phyloP scores from a whole-genome alignment of 768 basidiomycete species.

The Kondoa subrosea region DNA sequence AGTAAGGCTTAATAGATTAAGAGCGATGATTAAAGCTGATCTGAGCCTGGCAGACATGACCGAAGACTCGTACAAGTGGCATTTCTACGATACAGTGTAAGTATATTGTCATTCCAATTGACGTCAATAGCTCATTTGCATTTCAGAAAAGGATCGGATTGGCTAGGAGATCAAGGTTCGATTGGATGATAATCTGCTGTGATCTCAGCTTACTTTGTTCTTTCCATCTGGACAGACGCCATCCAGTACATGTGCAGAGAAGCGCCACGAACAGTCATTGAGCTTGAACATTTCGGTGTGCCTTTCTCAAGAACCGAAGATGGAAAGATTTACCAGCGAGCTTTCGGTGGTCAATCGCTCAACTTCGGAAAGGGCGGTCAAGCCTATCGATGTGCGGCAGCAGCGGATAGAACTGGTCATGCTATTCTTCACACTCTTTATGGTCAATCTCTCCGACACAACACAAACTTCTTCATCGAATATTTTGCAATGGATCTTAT shows the following conservation, averaged over 20 bases:
- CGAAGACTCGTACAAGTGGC: slow-evolving; percentile 99
- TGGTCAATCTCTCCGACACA: slow-evolving; percentile 93
- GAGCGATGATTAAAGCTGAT: too few species aligned
- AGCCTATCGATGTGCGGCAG: slow-evolving; percentile 95
- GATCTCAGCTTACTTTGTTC: not conserved
- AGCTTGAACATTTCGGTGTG: slow-evolving; percentile 97
- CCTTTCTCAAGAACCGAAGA: slow-evolving; percentile 97
- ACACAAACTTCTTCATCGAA: slow-evolving; percentile 99
- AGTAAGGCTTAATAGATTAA: too few species aligned
- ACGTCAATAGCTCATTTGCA: slow-evolving; percentile 17
- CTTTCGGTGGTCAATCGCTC: slow-evolving; percentile 94
- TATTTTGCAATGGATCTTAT: slow-evolving; percentile 90
- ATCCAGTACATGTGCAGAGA: slow-evolving; percentile 99
- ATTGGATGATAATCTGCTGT: not conserved
- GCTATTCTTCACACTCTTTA: slow-evolving; percentile 97
- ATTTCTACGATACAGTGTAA: slow-evolving; percentile 29
- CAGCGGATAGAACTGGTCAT: slow-evolving; percentile 96
- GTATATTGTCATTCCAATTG: not conserved
- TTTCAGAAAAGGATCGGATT: slow-evolving; percentile 92
- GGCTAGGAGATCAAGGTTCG: slow-evolving; percentile 64
- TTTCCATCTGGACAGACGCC: slow-evolving; percentile 45
- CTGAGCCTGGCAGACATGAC: slow-evolving; percentile 78
- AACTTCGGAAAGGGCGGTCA: slow-evolving; percentile 97
- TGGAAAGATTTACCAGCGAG: slow-evolving; percentile 98
- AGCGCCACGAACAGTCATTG: slow-evolving; percentile 44